Evolutionary conservation across 2,329 filamentous ascomycete species (phyloP).

Genomic region (Aspergillus novoparasiticus): DNA sequence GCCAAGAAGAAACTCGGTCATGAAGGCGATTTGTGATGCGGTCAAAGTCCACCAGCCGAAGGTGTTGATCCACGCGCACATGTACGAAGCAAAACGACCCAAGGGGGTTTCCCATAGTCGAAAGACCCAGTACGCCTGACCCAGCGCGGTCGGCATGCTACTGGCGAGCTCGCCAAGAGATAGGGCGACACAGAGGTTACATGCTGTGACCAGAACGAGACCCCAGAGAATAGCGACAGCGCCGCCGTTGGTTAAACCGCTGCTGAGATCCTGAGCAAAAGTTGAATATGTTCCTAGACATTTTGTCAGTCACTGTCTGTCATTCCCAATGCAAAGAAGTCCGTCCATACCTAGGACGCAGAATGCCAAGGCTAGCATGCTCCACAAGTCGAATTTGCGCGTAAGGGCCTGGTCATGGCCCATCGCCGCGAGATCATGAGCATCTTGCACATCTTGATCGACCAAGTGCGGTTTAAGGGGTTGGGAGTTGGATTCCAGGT

Average conservation of each 20-base stretch:
- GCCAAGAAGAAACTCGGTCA: slow-evolving; percentile 60
- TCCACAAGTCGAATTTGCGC: slow-evolving; percentile 56
- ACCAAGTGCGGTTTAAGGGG: slow-evolving; percentile 32
- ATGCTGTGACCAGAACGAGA: slow-evolving; percentile 64
- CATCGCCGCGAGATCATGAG: slow-evolving; percentile 43
- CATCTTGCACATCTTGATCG: slow-evolving; percentile 44
- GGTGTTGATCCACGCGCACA: slow-evolving; percentile 63
- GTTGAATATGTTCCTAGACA: slow-evolving; percentile 57
- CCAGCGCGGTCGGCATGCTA: slow-evolving; percentile 62
- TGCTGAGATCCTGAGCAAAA: slow-evolving; percentile 56
- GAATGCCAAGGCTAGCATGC: slow-evolving; percentile 61
- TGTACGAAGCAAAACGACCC: slow-evolving; percentile 57
- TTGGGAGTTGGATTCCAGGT: slow-evolving; percentile 29
- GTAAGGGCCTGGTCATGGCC: slow-evolving; percentile 48
- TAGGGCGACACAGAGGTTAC: slow-evolving; percentile 64
- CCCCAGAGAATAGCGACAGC: slow-evolving; percentile 70
- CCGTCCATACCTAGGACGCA: slow-evolving; percentile 50
- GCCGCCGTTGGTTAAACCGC: slow-evolving; percentile 62
- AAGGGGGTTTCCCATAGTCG: slow-evolving; percentile 41
- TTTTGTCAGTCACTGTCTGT: not conserved
- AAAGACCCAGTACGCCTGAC: slow-evolving; percentile 62
- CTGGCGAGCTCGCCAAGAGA: slow-evolving; percentile 70
- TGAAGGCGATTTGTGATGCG: slow-evolving; percentile 60
- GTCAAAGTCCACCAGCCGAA: slow-evolving; percentile 63
- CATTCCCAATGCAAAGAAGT: not conserved